Evolutionary conservation across 2,329 filamentous ascomycete species (phyloP), one percentile per base, ranked within the genome.

Genomic region (Ophiostoma angusticollis): DNA sequence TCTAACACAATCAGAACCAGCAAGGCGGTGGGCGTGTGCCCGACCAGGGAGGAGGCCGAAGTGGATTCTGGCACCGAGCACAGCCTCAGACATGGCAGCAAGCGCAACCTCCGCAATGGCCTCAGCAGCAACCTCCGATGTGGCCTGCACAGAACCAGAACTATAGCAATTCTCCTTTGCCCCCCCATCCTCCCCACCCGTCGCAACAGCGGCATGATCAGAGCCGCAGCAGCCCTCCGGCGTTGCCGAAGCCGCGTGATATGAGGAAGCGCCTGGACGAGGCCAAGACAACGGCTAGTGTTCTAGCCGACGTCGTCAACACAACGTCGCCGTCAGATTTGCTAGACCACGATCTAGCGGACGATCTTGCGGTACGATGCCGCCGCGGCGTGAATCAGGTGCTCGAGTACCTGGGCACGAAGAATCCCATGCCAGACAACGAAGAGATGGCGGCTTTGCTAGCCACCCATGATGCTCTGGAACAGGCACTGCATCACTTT

Each of bases 391-490:
- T 83, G 37, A 72, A 79, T 39, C 84, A 81, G 53, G 77, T 96
- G 50, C 86, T 95, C 53, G 68, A 69, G 23, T 96, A 93, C 61
- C 94, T 96, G 67, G 69, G 78, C 30, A 74, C 78, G 33, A 78
- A 81, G 41, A 73, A 84, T 54, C 87, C 89, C 0, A 56, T 74
- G 1, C 87, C 89, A 0, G 91, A 96, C 57, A 89, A 94, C 52
- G 81, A 94, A 49, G 96, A 89, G 1, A 85, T 96, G 72, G 78
- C 91, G 54, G 87, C 78, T 12, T 65, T 98, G 45, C 94, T 98
- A 52, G 86, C 95, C 58, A 91, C 85, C 12, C 94, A 93, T 55
- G 91, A 96, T 58, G 82, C 89, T 54, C 67, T 98, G 22, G 83
- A 84, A 44, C 74, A 83, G 31, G 80, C 87, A 0, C 68, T 89